Base-by-base conservation (phyloP, 257 asterid genomes). In the Scutellaria minor region DNA sequence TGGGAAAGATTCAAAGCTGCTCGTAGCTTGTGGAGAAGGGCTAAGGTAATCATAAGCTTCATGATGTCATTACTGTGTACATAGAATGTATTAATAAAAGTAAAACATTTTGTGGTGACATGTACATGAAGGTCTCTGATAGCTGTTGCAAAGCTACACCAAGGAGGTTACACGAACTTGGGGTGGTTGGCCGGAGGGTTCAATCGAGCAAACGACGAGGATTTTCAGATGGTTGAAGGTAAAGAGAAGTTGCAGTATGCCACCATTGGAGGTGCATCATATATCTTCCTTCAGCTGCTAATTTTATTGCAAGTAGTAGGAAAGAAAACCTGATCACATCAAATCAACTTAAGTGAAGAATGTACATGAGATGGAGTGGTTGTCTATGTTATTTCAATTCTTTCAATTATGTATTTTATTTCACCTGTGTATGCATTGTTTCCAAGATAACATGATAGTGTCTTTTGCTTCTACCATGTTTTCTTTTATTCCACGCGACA, bases 21-120 rank as follows among this genome's bases (percentile, higher is more conserved):
- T 93, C 18, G 94, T 89, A 6, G 97, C 98, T 5, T 93, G 98
- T 60, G 98, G 98, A 45, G 97, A 93, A 80, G 97, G 96, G 65
- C 68, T 91, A 7, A 87, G 97, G 98, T 93, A 81, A 24, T 52
- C 9, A 48, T 42, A 35, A 60, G 3, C 4, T 7, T 44, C 12
- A 6, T 44, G 11, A 9, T 7, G 8, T 44, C 8, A 44, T 44
- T 44, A 6, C 2, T 44, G 11, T 44, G 47, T 7, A 5, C 11
- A 31, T 31, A 31, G 4, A 31, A 31, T 31, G 98, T 93, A 81
- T 15, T 52, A 7, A 48, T 42, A 35, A 60, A 31, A 31, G 18
- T 31, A 31, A 31, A 22, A 39, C 13, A 15, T 45, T 6, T 70
- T 68, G 24, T 66, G 57, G 53, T 72, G 14, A 3, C 42, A 11